Evolutionary conservation across 2,329 filamentous ascomycete species (phyloP), one percentile per base, ranked within the genome.

Genomic region (Pseudocercospora macadamiae): DNA sequence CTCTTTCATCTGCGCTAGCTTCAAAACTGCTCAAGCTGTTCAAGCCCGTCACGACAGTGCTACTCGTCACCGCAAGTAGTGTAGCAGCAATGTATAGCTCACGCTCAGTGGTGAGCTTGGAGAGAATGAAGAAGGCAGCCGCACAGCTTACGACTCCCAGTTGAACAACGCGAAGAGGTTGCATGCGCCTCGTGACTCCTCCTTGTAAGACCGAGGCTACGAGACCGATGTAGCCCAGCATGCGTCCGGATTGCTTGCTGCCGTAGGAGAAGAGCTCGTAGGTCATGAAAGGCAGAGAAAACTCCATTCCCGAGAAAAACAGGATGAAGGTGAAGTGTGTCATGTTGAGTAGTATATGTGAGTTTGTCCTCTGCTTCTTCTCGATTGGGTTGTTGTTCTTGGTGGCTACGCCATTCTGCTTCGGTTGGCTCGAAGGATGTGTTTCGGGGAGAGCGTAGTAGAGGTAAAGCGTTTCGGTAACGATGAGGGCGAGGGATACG

Each of bases 231-330:
- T 90, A 95, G 4, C 95, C 93, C 1, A 99, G 86, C 2, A 99
- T 82, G 9, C 87, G 86, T 14, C 95, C 95, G 65, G 96, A 96
- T 53, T 91, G 84, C 42, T 86, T 84, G 0, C 92, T 89, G 9
- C 82, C 85, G 72, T 95, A 96, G 7, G 84, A 84, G 74, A 97
- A 97, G 44, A 99, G 84, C 54, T 96, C 93, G 69, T 95, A 96
- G 0, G 93, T 97, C 86, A 99, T 93, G 74, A 99, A 99, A 0
- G 95, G 93, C 2, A 99, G 83, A 0, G 92, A 96, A 75, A 96
- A 97, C 73, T 99, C 95, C 89, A 99, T 93, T 61, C 95, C 95
- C 2, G 91, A 96, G 77, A 99, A 99, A 77, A 96, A 96, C 10
- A 99, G 86, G 60, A 99, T 86, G 75, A 99, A 99, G 47, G 88